Percentiles rank a stretch among this genome's conserved stretches.
phyloP scores from a whole-genome alignment of 352 stramenopile species.

The Phytophthora citricola region DNA sequence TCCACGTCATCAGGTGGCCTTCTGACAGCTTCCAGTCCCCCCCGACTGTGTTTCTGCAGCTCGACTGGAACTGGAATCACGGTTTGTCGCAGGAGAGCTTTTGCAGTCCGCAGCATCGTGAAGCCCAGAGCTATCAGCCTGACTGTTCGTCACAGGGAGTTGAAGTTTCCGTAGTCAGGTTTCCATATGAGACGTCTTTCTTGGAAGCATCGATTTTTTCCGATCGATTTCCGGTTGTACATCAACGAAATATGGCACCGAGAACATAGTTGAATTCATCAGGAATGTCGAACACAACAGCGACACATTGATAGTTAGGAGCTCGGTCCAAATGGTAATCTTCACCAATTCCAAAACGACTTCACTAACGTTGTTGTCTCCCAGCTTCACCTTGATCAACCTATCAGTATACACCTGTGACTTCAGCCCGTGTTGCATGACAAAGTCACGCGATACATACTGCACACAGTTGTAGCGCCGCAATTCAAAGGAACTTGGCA shows the following conservation, averaged over 20 bases:
- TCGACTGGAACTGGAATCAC: no score
- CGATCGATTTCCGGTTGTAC: conserved; percentile 15
- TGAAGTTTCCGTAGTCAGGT: conserved; percentile 4
- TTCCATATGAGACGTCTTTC: conserved; percentile 1
- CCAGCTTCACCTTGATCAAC: conserved; percentile 17
- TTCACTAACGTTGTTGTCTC: conserved; percentile 18
- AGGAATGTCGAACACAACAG: no score
- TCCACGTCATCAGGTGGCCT: no score
- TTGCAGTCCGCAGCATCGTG: conserved; percentile 8
- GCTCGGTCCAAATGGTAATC: conserved; percentile 3
- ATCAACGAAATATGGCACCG: conserved; percentile 17
- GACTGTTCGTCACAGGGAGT: conserved; percentile 5
- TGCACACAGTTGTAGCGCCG: conserved; percentile 13
- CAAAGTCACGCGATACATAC: conserved; percentile 1
- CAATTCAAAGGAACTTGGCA: conserved; percentile 18
- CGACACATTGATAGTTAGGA: no score
- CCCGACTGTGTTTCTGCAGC: no score
- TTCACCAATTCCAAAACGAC: conserved; percentile 12
- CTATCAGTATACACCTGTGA: conserved; percentile 3
- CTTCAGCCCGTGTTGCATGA: background rate
- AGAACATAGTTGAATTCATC: conserved; percentile 9
- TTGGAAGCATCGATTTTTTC: conserved; percentile 22
- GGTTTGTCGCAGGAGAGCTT: conserved; percentile 6
- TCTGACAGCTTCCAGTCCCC: no score
- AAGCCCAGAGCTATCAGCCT: no score